A percentile compares a stretch with the other conserved stretches of the same genome.
Evolutionary conservation across 2,329 filamentous ascomycete species (phyloP).

Genomic region (Chalaropsis thielavioides): DNA sequence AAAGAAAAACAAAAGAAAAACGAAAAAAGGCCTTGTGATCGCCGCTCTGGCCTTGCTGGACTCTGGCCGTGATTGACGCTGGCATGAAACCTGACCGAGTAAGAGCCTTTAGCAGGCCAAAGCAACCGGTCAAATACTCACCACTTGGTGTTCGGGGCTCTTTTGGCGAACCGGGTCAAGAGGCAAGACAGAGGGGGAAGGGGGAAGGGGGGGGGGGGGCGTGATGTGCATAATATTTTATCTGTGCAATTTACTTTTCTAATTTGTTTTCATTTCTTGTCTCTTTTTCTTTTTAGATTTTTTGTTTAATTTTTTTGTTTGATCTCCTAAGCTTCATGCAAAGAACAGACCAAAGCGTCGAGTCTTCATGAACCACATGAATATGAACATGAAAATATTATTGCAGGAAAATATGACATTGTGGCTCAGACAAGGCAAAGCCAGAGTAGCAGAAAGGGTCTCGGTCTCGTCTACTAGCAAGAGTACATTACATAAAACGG

Average conservation of each 20-base stretch:
- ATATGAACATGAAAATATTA: neutral
- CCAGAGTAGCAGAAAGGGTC: neutral
- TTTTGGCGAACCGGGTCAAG: neutral
- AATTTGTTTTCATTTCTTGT: neutral
- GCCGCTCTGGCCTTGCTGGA: neutral
- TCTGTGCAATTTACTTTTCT: neutral
- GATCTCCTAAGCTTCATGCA: neutral
- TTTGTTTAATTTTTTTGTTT: neutral
- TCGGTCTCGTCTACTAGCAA: too few species aligned
- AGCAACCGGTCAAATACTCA: neutral
- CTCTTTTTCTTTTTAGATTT: neutral
- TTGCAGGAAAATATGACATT: neutral
- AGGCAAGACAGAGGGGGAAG: neutral
- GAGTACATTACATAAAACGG: neutral
- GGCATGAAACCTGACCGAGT: neutral
- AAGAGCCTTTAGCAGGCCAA: neutral
- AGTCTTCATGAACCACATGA: neutral
- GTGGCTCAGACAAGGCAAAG: neutral
- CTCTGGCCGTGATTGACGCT: neutral
- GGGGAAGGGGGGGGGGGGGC: neutral
- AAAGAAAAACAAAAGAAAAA: neutral
- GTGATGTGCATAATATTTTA: neutral
- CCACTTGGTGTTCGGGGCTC: neutral
- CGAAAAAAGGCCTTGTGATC: neutral
- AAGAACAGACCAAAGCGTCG: neutral